Conservation (phyloP, 441 rosid genomes). For the Aquilaria agallochum region DNA sequence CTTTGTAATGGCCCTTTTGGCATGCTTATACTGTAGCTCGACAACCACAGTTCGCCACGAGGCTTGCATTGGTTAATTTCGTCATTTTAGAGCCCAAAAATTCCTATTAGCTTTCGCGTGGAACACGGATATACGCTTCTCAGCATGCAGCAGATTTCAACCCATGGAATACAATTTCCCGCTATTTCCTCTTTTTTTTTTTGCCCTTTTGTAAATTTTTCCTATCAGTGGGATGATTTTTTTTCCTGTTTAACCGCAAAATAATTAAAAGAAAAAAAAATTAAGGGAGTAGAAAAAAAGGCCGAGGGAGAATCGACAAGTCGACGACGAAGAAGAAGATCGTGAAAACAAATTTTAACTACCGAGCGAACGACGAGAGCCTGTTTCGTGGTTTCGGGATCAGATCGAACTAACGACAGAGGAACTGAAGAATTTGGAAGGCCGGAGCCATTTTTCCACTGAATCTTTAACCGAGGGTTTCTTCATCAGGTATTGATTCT, state of each 20-base stretch:
- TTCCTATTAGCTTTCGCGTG: no score
- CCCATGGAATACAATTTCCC: background rate
- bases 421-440: conserved; percentile 3
- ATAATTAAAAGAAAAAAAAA: background rate
- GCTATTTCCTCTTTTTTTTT: background rate
- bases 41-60: background rate
- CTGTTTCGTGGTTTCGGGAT: background rate
- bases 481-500: conserved; percentile 21
- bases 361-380: background rate
- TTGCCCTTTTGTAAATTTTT: background rate
- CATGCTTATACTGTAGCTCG: background rate
- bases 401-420: conserved; percentile 10
- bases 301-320: no score
- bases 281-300: background rate
- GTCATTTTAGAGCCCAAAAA: background rate
- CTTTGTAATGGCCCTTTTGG: background rate
- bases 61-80: background rate
- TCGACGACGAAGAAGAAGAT: background rate
- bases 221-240: conserved; percentile 10
- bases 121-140: background rate
- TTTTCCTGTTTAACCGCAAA: background rate
- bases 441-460: conserved; percentile 8
- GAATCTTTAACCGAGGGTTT: conserved; percentile 20
- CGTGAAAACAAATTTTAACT: conserved; percentile 6
- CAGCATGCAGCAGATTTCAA: background rate